Conservation (phyloP, 2,329 filamentous ascomycete species). For the Sporothrix euskadiensis region DNA sequence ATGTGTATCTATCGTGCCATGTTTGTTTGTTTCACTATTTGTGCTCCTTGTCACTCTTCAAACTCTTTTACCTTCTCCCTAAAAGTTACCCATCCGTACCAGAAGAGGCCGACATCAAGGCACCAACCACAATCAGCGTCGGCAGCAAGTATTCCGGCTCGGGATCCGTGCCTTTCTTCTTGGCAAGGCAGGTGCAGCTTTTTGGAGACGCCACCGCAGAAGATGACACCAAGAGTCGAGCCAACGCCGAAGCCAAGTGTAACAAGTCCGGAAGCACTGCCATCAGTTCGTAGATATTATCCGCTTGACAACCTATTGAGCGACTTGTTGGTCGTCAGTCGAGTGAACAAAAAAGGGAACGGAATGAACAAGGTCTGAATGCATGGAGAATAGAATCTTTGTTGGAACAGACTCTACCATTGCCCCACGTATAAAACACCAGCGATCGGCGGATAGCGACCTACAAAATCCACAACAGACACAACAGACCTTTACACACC, state of each 20-base stretch:
- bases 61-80: no score
- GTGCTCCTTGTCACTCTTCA: no score
- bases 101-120: conserved; percentile 51
- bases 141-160: conserved; percentile 61
- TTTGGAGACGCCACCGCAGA: conserved; percentile 59
- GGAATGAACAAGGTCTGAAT: not conserved
- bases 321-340: not conserved
- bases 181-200: conserved; percentile 55
- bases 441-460: not conserved
- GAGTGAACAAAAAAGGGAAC: not conserved
- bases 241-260: conserved; percentile 56
- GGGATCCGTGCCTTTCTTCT: conserved; percentile 51
- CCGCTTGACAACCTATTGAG: no score
- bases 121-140: conserved; percentile 57
- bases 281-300: conserved; percentile 14
- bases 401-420: not conserved
- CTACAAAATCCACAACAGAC: not conserved
- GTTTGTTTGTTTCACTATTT: not conserved
- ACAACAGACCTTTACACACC: no score
- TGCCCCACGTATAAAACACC: not conserved
- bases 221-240: conserved; percentile 46
- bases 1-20: not conserved
- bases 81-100: conserved; percentile 42
- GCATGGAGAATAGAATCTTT: not conserved
- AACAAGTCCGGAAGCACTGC: conserved; percentile 47